Evolutionary conservation across 495 filamentous ascomycete genomes (phyloP).

Genomic region (Xeromyces bisporus): DNA sequence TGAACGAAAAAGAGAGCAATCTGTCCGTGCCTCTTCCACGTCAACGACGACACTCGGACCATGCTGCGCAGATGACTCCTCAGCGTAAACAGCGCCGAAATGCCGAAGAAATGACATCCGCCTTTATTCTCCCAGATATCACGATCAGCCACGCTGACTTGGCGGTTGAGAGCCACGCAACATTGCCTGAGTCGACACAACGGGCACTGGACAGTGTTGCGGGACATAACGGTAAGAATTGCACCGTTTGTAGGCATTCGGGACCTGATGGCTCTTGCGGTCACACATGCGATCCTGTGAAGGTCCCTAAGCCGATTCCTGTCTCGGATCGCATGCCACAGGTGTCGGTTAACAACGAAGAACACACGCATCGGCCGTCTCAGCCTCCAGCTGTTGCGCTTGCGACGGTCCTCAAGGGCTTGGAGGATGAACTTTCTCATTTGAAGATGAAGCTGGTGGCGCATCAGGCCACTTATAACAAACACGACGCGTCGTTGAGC

Average conservation of each 20-base stretch:
- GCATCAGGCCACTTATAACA: constrained; percentile 44
- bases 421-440: constrained; percentile 72
- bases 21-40: constrained; percentile 21
- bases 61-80: constrained; percentile 13
- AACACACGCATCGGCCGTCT: constrained; percentile 62
- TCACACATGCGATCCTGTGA: constrained; percentile 32
- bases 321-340: constrained; percentile 49
- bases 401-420: constrained; percentile 58
- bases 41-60: constrained; percentile 29
- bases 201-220: constrained; percentile 41
- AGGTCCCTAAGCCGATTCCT: constrained; percentile 49
- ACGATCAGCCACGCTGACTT: constrained; percentile 30
- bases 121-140: constrained; percentile 58
- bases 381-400: constrained; percentile 60
- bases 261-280: constrained; percentile 25
- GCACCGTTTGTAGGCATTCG: constrained; percentile 53
- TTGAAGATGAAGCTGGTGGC: constrained; percentile 48
- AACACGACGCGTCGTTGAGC: constrained; percentile 48
- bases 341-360: constrained; percentile 37
- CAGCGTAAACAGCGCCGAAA: constrained; percentile 18
- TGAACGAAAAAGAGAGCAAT: constrained; percentile 15
- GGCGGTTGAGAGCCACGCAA: constrained; percentile 16
- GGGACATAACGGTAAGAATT: constrained; percentile 52
- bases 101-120: constrained; percentile 60
- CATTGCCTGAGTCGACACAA: constrained; percentile 33